Percentiles rank a stretch among this genome's conserved stretches.
Conservation (phyloP, 306 rosid species). For the Cucurbita ficifolia region DNA sequence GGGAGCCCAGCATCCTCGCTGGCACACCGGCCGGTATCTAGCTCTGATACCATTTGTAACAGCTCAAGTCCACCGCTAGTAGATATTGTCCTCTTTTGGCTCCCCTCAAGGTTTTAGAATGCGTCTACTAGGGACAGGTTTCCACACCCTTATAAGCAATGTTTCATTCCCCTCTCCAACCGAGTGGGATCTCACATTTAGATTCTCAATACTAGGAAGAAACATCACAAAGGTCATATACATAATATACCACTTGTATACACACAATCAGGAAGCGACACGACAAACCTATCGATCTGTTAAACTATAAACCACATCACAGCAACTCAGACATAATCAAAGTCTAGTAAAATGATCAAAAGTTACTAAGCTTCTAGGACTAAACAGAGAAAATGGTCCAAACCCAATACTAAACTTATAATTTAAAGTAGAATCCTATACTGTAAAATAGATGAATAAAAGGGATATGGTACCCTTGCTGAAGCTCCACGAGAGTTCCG, state of each 20-base stretch:
- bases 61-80: no score
- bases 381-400: not conserved
- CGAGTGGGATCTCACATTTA: not conserved
- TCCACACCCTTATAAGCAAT: no score
- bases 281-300: not conserved
- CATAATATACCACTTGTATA: not conserved
- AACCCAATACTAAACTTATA: not conserved
- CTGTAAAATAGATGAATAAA: not conserved
- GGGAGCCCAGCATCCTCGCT: no score
- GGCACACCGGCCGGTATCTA: no score
- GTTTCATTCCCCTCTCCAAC: no score
- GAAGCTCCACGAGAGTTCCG: slow-evolving; percentile 57
- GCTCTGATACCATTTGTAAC: no score
- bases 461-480: slow-evolving; percentile 26
- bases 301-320: not conserved
- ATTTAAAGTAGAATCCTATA: not conserved
- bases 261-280: not conserved
- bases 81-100: no score
- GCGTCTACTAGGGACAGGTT: no score
- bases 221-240: not conserved
- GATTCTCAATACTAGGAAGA: not conserved
- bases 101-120: no score
- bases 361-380: not conserved
- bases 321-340: not conserved
- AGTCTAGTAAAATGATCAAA: not conserved